A percentile compares a stretch with the other conserved stretches of the same genome.
These are phyloP conservation scores for Darksidea phi DNA, from an alignment of 495 filamentous ascomycete genomes.

Conservation along the genomic window DNA sequence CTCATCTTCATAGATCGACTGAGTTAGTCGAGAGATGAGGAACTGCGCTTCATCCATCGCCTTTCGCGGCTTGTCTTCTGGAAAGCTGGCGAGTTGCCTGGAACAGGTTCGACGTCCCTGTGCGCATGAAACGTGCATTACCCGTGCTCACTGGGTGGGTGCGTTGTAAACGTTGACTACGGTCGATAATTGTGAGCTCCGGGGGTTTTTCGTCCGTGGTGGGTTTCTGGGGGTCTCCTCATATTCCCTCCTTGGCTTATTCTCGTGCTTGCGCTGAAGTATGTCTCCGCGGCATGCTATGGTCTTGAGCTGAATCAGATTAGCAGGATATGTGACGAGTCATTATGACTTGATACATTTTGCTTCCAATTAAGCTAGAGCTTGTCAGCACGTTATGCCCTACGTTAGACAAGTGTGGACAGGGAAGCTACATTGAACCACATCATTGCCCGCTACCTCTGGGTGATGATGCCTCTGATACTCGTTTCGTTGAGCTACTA, in stretches of 20 bases:
- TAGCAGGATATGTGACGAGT: not conserved
- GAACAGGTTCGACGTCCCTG: constrained; percentile 29
- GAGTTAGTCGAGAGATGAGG: not conserved
- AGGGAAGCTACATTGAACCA: constrained; percentile 62
- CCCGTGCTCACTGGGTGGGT: constrained; percentile 1
- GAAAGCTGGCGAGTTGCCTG: constrained; percentile 12
- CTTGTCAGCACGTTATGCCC: constrained; percentile 56
- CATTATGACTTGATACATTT: constrained; percentile 41
- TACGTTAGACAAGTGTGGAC: constrained; percentile 65
- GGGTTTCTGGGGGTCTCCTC: constrained; percentile 15
- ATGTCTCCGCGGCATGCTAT: not conserved
- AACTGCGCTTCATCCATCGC: constrained; percentile 18
- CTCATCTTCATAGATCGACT: not conserved
- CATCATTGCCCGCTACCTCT: constrained; percentile 12
- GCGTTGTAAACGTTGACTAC: constrained; percentile 1
- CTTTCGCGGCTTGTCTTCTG: constrained; percentile 10
- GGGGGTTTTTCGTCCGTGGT: constrained; percentile 2
- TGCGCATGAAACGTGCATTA: constrained; percentile 15
- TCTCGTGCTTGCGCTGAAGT: not conserved
- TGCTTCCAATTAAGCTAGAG: constrained; percentile 60
- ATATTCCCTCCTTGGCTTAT: not conserved
- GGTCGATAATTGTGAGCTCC: constrained; percentile 6
- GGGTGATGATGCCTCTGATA: constrained; percentile 18
- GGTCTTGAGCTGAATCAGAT: not conserved
- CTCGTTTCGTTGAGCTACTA: constrained; percentile 5